Conservation (phyloP, 129 eudicot species). For the Saposhnikovia divaricata region DNA sequence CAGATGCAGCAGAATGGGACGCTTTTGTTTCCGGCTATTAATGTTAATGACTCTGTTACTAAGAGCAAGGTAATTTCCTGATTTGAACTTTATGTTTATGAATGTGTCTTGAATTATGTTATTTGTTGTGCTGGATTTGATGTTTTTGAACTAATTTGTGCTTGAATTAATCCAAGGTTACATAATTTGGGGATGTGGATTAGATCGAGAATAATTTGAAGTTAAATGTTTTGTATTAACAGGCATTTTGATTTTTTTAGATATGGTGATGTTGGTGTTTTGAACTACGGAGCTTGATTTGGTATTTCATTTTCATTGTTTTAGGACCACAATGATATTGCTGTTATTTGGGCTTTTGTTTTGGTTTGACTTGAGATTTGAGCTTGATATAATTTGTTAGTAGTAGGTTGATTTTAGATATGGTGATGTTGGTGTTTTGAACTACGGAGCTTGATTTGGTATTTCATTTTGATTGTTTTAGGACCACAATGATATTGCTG, state of each 20-base stretch:
- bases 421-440: no score
- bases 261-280: no score
- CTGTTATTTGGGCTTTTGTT: background rate
- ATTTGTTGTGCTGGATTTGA: background rate
- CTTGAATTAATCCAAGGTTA: background rate
- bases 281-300: background rate
- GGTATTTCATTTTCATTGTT: no score
- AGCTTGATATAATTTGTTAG: background rate
- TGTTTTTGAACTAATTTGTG: no score
- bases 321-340: background rate
- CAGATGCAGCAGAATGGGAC: constrained; percentile 58
- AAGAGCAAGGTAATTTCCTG: background rate
- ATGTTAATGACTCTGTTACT: background rate
- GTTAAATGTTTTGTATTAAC: no score
- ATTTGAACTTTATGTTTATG: background rate
- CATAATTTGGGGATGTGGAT: background rate
- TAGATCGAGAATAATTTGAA: no score
- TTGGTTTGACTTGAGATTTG: background rate
- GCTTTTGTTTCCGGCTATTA: constrained; percentile 39
- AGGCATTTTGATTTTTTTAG: no score
- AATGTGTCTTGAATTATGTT: background rate
- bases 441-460: background rate
- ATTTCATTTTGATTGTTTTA: background rate
- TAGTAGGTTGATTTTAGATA: no score
- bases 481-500: background rate